These are phyloP conservation scores for Chara braunii DNA, from an alignment of 139 green algal species.

Conservation along the genomic window DNA sequence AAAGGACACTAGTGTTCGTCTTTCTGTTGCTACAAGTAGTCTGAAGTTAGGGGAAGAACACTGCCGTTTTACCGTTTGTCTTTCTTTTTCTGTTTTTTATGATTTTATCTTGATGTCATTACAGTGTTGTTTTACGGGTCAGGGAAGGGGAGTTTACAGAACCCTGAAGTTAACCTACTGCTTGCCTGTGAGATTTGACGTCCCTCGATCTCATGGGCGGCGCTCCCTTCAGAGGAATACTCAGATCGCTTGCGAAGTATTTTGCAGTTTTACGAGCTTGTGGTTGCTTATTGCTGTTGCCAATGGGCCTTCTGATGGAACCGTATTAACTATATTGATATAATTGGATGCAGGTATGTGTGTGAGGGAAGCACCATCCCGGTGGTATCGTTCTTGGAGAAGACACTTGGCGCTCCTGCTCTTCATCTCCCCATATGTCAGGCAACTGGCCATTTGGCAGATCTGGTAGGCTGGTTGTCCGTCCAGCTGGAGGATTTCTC, in stretches of 20 bases:
- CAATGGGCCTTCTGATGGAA: background rate
- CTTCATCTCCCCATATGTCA: slow-evolving; percentile 89
- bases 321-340: background rate
- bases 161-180: no score
- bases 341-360: slow-evolving; percentile 21
- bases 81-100: no score
- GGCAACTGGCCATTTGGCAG: slow-evolving; percentile 53
- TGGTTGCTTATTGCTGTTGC: background rate
- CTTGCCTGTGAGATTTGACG: no score
- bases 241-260: background rate
- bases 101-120: no score
- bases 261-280: background rate
- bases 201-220: background rate
- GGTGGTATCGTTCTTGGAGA: slow-evolving; percentile 78
- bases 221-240: background rate
- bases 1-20: no score
- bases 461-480: slow-evolving; percentile 4
- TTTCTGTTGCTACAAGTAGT: no score
- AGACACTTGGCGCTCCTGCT: slow-evolving; percentile 70
- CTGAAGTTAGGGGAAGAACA: no score
- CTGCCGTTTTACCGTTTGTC: no score
- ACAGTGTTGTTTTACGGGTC: no score
- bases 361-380: slow-evolving; percentile 51
- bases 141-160: no score
- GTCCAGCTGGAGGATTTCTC: background rate